phyloP scores from a whole-genome alignment of 2,329 filamentous ascomycete genomes.

The Pseudocercospora macadamiae region DNA sequence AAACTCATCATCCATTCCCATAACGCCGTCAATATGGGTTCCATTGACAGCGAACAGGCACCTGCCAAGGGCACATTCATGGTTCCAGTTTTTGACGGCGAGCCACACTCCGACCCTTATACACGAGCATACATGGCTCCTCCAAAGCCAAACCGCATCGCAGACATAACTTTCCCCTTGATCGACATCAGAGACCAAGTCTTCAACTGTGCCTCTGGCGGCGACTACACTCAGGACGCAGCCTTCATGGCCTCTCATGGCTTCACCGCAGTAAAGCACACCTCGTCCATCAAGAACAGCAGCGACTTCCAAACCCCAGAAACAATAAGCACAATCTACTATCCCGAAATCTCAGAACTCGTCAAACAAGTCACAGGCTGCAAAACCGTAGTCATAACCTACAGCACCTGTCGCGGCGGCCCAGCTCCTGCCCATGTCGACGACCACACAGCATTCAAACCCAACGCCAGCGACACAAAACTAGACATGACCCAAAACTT shows the following conservation, averaged over 20 bases:
- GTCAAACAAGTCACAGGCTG: constrained; percentile 11
- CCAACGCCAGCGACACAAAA: neutral
- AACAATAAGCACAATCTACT: constrained; percentile 1
- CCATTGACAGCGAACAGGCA: neutral
- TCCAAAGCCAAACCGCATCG: neutral
- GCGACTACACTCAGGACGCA: neutral
- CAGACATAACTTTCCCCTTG: neutral
- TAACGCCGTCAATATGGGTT: neutral
- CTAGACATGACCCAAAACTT: neutral
- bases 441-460: neutral
- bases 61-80: constrained; percentile 1
- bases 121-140: constrained; percentile 9
- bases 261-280: constrained; percentile 7
- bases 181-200: constrained; percentile 3
- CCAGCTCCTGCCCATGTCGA: neutral
- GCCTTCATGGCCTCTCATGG: constrained; percentile 3
- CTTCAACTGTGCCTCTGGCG: constrained; percentile 1
- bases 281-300: neutral
- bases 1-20: neutral
- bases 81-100: constrained; percentile 1
- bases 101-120: constrained; percentile 2
- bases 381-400: neutral
- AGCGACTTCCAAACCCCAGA: neutral
- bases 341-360: neutral
- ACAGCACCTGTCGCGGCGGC: neutral